Evolutionary conservation across 2,329 filamentous ascomycete genomes (phyloP).

Genomic region (Penicillium sp.): DNA sequence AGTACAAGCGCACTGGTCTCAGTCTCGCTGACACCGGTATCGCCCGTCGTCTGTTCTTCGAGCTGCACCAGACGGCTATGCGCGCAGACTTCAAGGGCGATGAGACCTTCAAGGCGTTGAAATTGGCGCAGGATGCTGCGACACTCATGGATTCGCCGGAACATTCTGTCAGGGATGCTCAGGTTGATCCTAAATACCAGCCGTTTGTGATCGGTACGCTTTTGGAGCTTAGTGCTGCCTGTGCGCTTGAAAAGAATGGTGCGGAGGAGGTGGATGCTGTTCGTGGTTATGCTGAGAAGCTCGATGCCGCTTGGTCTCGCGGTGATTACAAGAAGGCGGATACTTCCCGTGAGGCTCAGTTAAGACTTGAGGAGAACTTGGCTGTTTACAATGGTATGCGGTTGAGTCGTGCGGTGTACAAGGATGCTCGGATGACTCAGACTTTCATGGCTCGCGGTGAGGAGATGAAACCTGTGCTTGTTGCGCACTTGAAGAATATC

Average conservation of each 20-base stretch:
- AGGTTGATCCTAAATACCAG: constrained; percentile 37
- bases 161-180: constrained; percentile 24
- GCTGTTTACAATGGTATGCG: constrained; percentile 44
- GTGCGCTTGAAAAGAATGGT: constrained; percentile 30
- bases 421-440: not conserved
- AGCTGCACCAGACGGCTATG: constrained; percentile 37
- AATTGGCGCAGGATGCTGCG: constrained; percentile 35
- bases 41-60: constrained; percentile 36
- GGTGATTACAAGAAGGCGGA: constrained; percentile 23
- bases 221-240: constrained; percentile 46
- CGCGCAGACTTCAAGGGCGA: constrained; percentile 34
- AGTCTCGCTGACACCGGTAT: constrained; percentile 30
- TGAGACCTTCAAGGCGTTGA: constrained; percentile 28
- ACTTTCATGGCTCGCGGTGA: not conserved
- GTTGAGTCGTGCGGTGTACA: constrained; percentile 27
- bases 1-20: constrained; percentile 37
- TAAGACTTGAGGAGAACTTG: constrained; percentile 31
- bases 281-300: constrained; percentile 37
- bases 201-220: constrained; percentile 44
- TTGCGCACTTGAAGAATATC: constrained; percentile 45
- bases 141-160: constrained; percentile 37
- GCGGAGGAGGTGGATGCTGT: constrained; percentile 43
- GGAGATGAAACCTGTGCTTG: not conserved
- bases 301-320: constrained; percentile 34
- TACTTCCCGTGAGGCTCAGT: constrained; percentile 16